Base-by-base conservation (phyloP, 75 land plant genomes). In the Cupressus sempervirens region DNA sequence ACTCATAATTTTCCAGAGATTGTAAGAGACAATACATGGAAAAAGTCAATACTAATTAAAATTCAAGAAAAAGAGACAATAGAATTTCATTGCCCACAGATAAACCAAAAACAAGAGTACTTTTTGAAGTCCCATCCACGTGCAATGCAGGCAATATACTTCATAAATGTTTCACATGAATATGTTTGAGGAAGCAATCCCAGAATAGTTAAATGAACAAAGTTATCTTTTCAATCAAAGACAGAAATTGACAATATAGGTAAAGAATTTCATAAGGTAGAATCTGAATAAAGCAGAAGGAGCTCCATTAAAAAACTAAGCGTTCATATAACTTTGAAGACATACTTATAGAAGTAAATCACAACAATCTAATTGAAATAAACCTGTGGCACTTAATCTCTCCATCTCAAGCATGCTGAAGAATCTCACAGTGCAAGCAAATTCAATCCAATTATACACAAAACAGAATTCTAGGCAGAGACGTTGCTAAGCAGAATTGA, bases 401-500 rank as follows among this genome's bases (percentile, higher is more conserved):
- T 6, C 67, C 67, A 62, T 62, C n/a, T 26, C n/a, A 62, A 62
- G 26, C n/a, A 62, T n/a, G 23, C 5, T 18, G 26, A 62, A 76
- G 23, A 15, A 20, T 1, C 43, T 40, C 34, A 0, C 18, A 23
- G 26, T 38, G 79, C 10, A 38, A 26, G 48, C 48, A 45, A 79
- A 20, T 23, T 45, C 46, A 45, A 79, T 79, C 29, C 81, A 79
- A n/a, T n/a, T 26, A n/a, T 79, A 79, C 81, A 43, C n/a, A 46
- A 26, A 79, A 79, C 50, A 10, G 30, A 45, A 45, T 43, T 79
- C 52, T 48, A n/a, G 9, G 3, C 46, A 26, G 81, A 79, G 43
- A 3, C 12, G n/a, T 29, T 45, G 81, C 50, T 23, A 79, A 79
- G 4, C 50, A 79, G 30, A 26, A 43, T 10, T 79, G 46, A 26